Base-by-base conservation (phyloP, 345 rosid species). In the Murraya koenigii region DNA sequence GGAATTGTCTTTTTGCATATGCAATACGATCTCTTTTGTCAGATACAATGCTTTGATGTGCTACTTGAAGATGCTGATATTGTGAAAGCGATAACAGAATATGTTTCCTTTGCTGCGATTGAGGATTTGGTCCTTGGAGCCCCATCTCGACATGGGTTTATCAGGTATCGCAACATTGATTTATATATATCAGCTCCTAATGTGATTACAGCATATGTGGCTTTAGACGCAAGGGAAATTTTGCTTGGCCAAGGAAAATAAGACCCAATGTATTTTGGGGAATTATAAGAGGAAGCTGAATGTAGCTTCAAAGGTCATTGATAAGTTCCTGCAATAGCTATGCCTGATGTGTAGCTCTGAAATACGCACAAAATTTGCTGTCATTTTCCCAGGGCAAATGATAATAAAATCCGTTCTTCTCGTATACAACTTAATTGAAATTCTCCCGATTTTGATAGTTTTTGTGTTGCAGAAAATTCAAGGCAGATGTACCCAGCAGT, bases 61-160 rank as follows among this genome's bases (percentile, higher is more conserved):
- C 68, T 84, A 14, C 89, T 96, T 17, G 95, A 92, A 70, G 94
- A 87, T 76, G 62, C 79, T 22, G 97, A 89, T 75, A 82, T 92
- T 7, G 91, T 80, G 60, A 94, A 88, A 84, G 89, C 95, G 69
- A 47, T 96, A 44, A 64, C 92, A 11, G 97, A 96, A 77, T 96
- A 92, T 65, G 87, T 88, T 81, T 82, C 95, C 70, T 80, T 85
- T 71, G 85, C 91, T 35, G 92, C 93, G 19, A 89, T 92, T 63
- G 97, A 92, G 85, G 89, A 76, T 80, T 78, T 94, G 86, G 97
- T 94, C 74, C 87, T 96, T 22, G 98, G 98, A 63, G 85, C 97
- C n/a, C 87, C 97, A 0, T 77, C 97, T 0, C 86, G 91, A 20
- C 86, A 86, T 80, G 91, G 95, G 74, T 88, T 96, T 79, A 84